phyloP scores from a whole-genome alignment of 140 eudicot species.

The Flaveria floridana region DNA sequence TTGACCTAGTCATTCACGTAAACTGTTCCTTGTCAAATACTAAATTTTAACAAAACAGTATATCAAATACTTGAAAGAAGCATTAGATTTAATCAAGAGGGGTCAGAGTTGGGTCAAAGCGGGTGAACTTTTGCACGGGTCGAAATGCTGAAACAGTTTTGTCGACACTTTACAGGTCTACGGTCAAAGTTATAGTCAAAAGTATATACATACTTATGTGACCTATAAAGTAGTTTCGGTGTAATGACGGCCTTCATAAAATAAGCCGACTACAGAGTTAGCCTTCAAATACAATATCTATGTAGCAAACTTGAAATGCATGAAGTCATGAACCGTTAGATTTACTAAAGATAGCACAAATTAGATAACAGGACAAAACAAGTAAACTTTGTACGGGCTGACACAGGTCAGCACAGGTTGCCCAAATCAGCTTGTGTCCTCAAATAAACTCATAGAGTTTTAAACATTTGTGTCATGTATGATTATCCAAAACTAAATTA shows the following conservation, averaged over 20 bases:
- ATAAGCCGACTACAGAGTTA: background rate
- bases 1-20: constrained; percentile 48
- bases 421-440: background rate
- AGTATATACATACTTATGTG: background rate
- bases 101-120: background rate
- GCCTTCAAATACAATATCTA: background rate
- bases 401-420: background rate
- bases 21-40: constrained; percentile 27
- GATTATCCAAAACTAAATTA: background rate
- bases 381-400: background rate
- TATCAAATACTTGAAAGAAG: background rate
- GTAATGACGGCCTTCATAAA: background rate
- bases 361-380: background rate
- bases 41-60: background rate
- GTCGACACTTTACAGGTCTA: background rate
- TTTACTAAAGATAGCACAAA: background rate
- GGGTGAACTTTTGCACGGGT: background rate
- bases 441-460: too few relatives aligned
- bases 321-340: background rate
- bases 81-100: background rate
- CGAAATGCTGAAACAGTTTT: background rate
- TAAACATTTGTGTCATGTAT: background rate
- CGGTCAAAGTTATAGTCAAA: too few relatives aligned
- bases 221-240: background rate
- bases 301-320: background rate